These are phyloP conservation scores for Aspergillus nomiae DNA, from an alignment of 2,329 filamentous ascomycete species.

Conservation along the genomic window DNA sequence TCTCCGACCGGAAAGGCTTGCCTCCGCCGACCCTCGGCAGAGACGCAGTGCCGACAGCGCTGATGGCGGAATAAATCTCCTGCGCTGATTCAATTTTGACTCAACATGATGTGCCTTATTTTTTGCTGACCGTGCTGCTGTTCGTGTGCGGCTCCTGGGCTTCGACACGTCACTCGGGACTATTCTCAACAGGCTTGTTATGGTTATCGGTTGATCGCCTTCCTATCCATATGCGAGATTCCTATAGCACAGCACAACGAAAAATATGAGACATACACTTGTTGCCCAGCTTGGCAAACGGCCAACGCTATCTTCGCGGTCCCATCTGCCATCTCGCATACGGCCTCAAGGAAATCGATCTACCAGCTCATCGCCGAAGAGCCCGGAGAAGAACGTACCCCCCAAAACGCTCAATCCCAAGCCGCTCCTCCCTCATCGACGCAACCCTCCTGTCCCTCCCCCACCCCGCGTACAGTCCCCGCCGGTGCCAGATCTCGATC, in stretches of 20 bases:
- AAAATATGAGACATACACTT: conserved; percentile 17
- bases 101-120: not conserved
- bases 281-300: conserved; percentile 12
- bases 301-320: conserved; percentile 12
- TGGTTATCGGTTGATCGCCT: not conserved
- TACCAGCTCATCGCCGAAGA: conserved; percentile 6
- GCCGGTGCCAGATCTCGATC: conserved; percentile 22
- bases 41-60: not conserved
- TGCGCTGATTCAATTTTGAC: not conserved
- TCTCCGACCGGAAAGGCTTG: conserved; percentile 3
- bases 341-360: conserved; percentile 18
- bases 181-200: not conserved
- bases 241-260: not conserved
- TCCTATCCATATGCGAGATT: not conserved
- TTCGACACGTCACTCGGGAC: not conserved
- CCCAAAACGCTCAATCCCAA: conserved; percentile 1
- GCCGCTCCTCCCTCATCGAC: conserved; percentile 12
- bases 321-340: conserved; percentile 9
- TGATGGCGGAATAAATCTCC: conserved; percentile 6
- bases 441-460: conserved; percentile 22
- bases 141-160: not conserved
- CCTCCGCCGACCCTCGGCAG: conserved; percentile 6
- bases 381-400: conserved; percentile 5
- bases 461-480: conserved; percentile 23
- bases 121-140: not conserved